Percentiles rank a stretch among this genome's conserved stretches.
Conservation (phyloP, 163 green algal species). For the Picocystis sp. region DNA sequence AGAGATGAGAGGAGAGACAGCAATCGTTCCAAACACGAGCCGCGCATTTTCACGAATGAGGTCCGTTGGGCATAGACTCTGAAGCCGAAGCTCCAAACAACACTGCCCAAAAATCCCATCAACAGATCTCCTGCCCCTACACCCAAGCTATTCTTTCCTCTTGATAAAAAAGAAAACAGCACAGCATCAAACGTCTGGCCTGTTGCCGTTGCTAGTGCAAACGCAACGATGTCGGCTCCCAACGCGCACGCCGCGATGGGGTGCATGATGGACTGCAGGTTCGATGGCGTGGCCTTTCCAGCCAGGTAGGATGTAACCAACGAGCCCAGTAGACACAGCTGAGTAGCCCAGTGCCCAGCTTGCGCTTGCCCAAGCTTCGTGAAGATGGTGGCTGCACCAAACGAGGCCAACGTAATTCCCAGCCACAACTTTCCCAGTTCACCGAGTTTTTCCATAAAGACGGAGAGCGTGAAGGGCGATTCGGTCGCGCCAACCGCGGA, state of each 20-base stretch:
- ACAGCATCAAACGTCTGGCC: conserved; percentile 26
- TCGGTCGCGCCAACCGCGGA: too few species aligned
- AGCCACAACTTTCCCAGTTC: too few species aligned
- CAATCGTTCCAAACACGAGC: conserved; percentile 58
- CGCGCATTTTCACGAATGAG: conserved; percentile 58
- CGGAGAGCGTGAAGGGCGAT: too few species aligned
- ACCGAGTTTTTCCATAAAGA: too few species aligned
- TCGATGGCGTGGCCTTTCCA: too few species aligned
- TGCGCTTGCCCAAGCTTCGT: too few species aligned
- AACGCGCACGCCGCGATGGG: conserved; percentile 46
- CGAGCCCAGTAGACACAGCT: too few species aligned
- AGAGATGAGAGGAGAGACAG: conserved; percentile 47
- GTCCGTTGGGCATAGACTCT: conserved; percentile 37
- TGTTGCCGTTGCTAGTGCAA: conserved; percentile 27
- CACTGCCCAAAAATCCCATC: conserved; percentile 70
- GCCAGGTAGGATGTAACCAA: too few species aligned
- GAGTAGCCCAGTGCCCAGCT: too few species aligned
- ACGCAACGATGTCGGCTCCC: conserved; percentile 29
- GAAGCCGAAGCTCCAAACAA: conserved; percentile 83
- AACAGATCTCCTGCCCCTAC: conserved; percentile 60
- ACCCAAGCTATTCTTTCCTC: conserved; percentile 7
- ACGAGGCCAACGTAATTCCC: too few species aligned
- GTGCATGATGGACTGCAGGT: conserved; percentile 29
- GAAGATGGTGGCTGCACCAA: too few species aligned
- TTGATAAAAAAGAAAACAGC: conserved; percentile 12